Evolutionary conservation across 2,329 filamentous ascomycete species (phyloP), one percentile per base, ranked within the genome.

Genomic region (Cladosporium sp.): DNA sequence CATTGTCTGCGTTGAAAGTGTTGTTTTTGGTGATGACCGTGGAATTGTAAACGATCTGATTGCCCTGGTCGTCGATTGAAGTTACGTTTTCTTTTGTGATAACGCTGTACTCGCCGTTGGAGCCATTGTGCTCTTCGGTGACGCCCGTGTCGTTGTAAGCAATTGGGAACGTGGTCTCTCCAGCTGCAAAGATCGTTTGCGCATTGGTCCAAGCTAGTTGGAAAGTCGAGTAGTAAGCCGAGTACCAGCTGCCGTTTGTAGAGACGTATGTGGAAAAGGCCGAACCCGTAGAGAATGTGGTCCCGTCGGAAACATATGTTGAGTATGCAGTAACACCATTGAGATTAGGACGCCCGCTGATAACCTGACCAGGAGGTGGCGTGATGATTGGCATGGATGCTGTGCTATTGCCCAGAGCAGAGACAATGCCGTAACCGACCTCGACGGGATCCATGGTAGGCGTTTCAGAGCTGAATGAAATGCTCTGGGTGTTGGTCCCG

Each of bases 341-440:
- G 52, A 56, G 11, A 57, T 47, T n/a, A 53, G 40, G 48, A n/a
- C 60, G 59, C 35, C 55, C 60, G 15, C 30, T 52, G 12, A 54
- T 45, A 15, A 62, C 35, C 3, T 38, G 36, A 16, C 25, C 25
- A 8, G 63, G 60, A 13, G 47, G 53, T 9, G 62, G 62, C 5
- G 62, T 64, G 29, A 64, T 58, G 20, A 65, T 55, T 2, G 62
- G 53, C 9, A 66, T 64, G 7, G 53, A 53, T 12, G 58, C 58
- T 5, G 60, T 56, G 52, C 61, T 65, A 55, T 58, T 57, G 8
- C 56, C 56, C 33, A 66, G 41, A 22, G 61, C 55, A 15, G 49
- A 38, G 6, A 59, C 58, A 35, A 66, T 54, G 3, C 57, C 56
- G 6, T 60, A 59, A 49, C 64, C 64, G n/a, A 59, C 47, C 36